Evolutionary conservation across 2,329 filamentous ascomycete genomes (phyloP).

Genomic region (Penicillium vulpinum): DNA sequence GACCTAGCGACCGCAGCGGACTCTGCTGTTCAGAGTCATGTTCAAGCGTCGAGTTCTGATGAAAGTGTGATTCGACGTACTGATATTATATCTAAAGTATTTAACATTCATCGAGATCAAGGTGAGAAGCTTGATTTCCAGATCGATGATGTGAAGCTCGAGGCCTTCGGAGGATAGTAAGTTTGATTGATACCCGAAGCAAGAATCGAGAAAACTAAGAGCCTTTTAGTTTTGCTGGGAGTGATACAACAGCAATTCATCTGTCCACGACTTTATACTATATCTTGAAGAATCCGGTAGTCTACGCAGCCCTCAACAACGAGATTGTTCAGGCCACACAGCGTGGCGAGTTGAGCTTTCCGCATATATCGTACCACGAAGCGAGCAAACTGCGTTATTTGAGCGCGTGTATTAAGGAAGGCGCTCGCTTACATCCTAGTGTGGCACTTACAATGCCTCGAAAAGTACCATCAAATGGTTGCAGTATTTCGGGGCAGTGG

Average conservation of each 20-base stretch:
- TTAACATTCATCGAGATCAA: conserved; percentile 29
- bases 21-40: conserved; percentile 24
- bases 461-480: conserved; percentile 2
- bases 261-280: conserved; percentile 17
- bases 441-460: conserved; percentile 32
- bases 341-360: conserved; percentile 6
- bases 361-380: conserved; percentile 15
- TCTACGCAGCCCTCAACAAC: conserved; percentile 34
- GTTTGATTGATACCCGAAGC: conserved; percentile 7
- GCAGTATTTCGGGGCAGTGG: neutral
- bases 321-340: conserved; percentile 23
- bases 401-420: conserved; percentile 31
- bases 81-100: conserved; percentile 33
- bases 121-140: conserved; percentile 34
- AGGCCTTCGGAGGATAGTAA: conserved; percentile 33
- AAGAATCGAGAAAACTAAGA: neutral
- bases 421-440: conserved; percentile 33
- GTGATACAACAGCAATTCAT: conserved; percentile 20
- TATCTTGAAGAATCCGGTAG: conserved; percentile 13
- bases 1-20: conserved; percentile 27
- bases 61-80: conserved; percentile 19
- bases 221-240: conserved; percentile 19
- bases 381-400: conserved; percentile 27
- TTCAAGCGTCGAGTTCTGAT: conserved; percentile 15
- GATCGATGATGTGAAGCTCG: conserved; percentile 30